Base-by-base conservation (phyloP, 2,329 filamentous ascomycete species). In the Trichoderma citrinoviride region DNA sequence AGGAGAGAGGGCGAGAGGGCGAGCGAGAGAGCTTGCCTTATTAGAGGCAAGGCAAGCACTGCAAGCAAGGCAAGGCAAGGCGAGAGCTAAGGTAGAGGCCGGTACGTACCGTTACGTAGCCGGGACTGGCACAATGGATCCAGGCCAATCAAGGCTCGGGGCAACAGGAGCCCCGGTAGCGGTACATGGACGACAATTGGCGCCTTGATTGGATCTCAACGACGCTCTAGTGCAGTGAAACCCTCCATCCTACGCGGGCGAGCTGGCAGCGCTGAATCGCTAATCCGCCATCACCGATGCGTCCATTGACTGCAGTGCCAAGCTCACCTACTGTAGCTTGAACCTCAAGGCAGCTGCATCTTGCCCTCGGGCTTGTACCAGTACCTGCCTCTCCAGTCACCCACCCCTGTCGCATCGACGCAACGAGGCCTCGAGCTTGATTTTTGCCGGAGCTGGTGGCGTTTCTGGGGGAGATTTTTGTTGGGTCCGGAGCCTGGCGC, bases 371-470 rank as follows among this genome's bases (percentile, higher is more conserved):
- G 37, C 56, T 7, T 29, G 43, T 44, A 49, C 47, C 57, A 43
- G 23, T 61, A 29, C 49, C 49, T 60, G 56, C 7, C 6, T 7
- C 56, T 50, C 56, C 56, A 49, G 23, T 21, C 44, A 17, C n/a
- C 29, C 12, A 8, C 21, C 33, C 50, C 52, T 19, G 21, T 29
- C 50, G 29, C 50, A 37, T 27, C 29, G 33, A 37, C 33, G 49
- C 49, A 52, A 47, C n/a, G 37, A 12, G 12, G 43, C 15, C 56
- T 6, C 49, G 27, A 52, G 23, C 55, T 33, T 61, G 57, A 29
- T 61, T 41, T 46, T 21, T 62, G 58, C 40, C 58, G 47, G 58
- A 40, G 33, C 49, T 54, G 49, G 60, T 62, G 60, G 60, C 60
- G 60, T 44, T 62, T 40, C 46, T 40, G 49, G 57, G 54, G 57